Conservation (phyloP, 1,284 basidiomycete genomes). For the Singerocomus rubriflavus region DNA sequence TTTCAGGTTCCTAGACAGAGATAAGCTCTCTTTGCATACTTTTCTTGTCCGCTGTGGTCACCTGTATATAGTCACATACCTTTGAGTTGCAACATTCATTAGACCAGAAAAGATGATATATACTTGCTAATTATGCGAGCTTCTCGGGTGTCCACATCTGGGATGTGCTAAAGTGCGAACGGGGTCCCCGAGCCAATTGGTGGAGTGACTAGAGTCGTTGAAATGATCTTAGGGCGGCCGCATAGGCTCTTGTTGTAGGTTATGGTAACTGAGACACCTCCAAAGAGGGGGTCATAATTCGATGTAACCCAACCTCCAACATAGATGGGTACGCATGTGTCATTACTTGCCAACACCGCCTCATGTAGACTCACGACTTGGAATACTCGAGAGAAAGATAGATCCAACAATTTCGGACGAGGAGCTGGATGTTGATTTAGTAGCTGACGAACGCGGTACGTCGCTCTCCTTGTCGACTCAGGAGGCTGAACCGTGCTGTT, state of each 20-base stretch:
- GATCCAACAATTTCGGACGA: conserved; percentile 11
- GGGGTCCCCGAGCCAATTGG: neutral
- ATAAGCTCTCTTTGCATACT: neutral
- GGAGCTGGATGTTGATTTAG: conserved; percentile 9
- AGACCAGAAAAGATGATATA: neutral
- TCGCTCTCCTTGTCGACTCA: neutral
- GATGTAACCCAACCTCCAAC: neutral
- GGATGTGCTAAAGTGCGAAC: neutral
- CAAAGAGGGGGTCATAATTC: conserved; percentile 5
- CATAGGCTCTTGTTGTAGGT: neutral
- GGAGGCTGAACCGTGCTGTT: neutral
- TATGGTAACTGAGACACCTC: neutral
- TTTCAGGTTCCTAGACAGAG: neutral
- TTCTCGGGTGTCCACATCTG: too few species aligned
- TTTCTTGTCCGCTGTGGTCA: neutral
- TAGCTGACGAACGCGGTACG: conserved; percentile 22
- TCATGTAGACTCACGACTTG: conserved; percentile 17
- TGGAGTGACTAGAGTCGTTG: too few species aligned
- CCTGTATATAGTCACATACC: neutral
- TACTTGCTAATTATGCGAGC: too few species aligned
- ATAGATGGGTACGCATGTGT: conserved; percentile 27
- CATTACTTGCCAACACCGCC: conserved; percentile 13
- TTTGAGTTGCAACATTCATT: neutral
- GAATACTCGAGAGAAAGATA: conserved; percentile 10
- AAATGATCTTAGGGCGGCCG: too few species aligned